These are phyloP conservation scores for Colletotrichum abscissum DNA, from an alignment of 2,329 filamentous ascomycete species.

Conservation along the genomic window DNA sequence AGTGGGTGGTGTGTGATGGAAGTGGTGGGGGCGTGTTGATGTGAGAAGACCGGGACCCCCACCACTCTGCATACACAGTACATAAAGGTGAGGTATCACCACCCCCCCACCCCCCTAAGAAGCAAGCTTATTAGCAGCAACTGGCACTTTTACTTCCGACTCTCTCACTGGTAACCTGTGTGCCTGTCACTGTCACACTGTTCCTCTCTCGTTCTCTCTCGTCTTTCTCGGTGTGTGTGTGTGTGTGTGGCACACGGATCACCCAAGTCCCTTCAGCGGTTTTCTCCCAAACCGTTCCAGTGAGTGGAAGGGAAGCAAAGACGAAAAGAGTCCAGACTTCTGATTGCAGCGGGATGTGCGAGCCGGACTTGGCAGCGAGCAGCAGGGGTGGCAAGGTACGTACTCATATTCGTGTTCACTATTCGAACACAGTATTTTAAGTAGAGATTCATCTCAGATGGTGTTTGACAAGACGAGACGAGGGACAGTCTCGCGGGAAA, in stretches of 20 bases:
- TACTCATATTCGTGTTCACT: not conserved
- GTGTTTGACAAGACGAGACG: not conserved
- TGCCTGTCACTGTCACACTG: not conserved
- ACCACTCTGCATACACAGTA: too few species aligned
- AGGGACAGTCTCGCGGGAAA: not conserved
- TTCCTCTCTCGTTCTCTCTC: not conserved
- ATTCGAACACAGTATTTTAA: too few species aligned
- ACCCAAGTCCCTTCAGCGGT: not conserved
- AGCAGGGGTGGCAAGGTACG: not conserved
- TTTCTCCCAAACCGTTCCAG: not conserved
- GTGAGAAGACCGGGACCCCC: not conserved
- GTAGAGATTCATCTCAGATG: not conserved
- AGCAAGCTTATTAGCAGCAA: conserved; percentile 12
- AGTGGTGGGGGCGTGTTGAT: not conserved
- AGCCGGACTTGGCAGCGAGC: conserved; percentile 18
- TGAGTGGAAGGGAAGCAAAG: not conserved
- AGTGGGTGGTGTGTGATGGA: not conserved
- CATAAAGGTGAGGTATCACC: too few species aligned
- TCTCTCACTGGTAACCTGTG: not conserved
- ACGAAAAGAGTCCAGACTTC: conserved; percentile 16
- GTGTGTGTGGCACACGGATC: conserved; percentile 13
- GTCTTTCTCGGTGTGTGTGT: conserved; percentile 9
- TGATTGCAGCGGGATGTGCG: conserved; percentile 28
- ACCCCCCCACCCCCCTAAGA: not conserved
- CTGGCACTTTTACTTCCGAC: not conserved